These are phyloP conservation scores for Toxicodendron radicans DNA, from an alignment of 345 rosid species.

Conservation along the genomic window DNA sequence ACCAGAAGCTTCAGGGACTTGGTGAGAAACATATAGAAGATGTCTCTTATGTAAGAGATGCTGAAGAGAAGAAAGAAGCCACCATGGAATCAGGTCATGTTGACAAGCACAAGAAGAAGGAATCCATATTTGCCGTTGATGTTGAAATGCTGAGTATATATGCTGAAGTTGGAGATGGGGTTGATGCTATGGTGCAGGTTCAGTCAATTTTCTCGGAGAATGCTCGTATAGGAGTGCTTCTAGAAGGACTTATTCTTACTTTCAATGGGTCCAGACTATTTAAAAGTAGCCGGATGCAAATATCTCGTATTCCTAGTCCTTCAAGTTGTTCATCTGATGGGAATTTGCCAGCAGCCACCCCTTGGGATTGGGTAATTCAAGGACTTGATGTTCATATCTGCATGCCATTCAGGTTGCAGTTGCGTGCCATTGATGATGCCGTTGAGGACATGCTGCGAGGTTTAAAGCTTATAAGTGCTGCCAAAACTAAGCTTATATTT, in stretches of 20 bases:
- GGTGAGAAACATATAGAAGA: constrained; percentile 36
- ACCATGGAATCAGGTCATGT: constrained; percentile 38
- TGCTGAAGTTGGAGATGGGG: constrained; percentile 95
- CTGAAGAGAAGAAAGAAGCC: constrained; percentile 47
- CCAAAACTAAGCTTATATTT: constrained; percentile 53
- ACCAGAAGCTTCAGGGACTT: constrained; percentile 56
- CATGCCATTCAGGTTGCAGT: constrained; percentile 82
- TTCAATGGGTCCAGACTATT: constrained; percentile 75
- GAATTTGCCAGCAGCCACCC: constrained; percentile 35
- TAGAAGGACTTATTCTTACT: constrained; percentile 78
- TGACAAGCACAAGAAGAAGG: constrained; percentile 74
- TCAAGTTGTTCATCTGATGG: constrained; percentile 54
- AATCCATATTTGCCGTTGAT: constrained; percentile 92
- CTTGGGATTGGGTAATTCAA: constrained; percentile 92
- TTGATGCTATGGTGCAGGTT: constrained; percentile 69
- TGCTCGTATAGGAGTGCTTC: constrained; percentile 89
- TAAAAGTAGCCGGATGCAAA: constrained; percentile 88
- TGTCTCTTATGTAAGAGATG: constrained; percentile 38
- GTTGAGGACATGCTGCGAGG: constrained; percentile 91
- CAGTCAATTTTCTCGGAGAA: constrained; percentile 98
- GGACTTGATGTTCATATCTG: constrained; percentile 86
- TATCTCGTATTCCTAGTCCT: constrained; percentile 78
- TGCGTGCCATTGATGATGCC: constrained; percentile 97
- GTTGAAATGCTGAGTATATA: constrained; percentile 76
- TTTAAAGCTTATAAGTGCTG: constrained; percentile 72